Evolutionary conservation across 2,329 filamentous ascomycete species (phyloP).

Genomic region (Aspergillus ustus): DNA sequence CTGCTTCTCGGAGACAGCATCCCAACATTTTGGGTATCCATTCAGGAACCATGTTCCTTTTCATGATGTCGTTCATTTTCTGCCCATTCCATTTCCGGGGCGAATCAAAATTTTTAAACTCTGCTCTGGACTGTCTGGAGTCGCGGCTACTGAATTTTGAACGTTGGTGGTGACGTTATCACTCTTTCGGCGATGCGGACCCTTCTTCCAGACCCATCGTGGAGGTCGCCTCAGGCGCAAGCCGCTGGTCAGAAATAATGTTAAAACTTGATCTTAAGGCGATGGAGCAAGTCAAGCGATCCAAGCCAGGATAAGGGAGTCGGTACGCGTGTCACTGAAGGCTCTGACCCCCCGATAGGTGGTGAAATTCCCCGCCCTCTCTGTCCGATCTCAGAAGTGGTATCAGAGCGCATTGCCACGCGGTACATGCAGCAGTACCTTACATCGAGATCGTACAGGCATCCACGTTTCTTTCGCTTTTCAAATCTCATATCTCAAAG

Average conservation of each 20-base stretch:
- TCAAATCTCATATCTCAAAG: neutral
- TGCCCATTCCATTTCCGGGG: neutral
- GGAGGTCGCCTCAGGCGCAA: neutral
- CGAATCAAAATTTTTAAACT: neutral
- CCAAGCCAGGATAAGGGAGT: neutral
- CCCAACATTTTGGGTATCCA: constrained; percentile 11
- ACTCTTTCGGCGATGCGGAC: neutral
- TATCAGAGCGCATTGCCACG: constrained; percentile 20
- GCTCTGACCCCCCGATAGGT: constrained; percentile 16
- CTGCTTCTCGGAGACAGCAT: neutral
- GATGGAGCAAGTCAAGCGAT: neutral
- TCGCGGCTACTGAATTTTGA: neutral
- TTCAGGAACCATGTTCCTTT: constrained; percentile 10
- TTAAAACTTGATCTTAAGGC: neutral
- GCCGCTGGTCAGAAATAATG: neutral
- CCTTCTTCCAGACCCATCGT: too few relatives aligned
- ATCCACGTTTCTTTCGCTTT: constrained; percentile 1
- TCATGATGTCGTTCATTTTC: constrained; percentile 6
- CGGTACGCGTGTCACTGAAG: neutral
- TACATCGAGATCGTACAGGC: constrained; percentile 20
- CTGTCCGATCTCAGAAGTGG: neutral
- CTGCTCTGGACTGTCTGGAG: neutral
- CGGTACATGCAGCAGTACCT: constrained; percentile 24
- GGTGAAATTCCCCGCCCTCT: constrained; percentile 21
- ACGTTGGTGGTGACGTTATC: constrained; percentile 22